These are phyloP conservation scores for Arabidopsis thaliana DNA, from an alignment of 345 rosid genomes.

Conservation along the genomic window DNA sequence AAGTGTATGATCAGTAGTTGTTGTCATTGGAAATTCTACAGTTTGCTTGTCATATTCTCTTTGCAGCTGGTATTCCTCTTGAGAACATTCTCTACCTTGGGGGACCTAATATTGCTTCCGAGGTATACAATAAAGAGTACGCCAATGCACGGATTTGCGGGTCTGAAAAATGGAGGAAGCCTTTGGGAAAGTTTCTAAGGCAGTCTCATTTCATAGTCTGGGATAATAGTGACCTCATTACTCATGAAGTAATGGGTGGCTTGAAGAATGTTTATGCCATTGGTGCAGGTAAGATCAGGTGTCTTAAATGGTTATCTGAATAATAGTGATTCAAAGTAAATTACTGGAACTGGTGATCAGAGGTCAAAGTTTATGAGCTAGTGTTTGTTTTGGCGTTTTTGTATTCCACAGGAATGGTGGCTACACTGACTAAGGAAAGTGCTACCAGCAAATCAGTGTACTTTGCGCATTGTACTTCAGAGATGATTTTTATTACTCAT, in stretches of 20 bases:
- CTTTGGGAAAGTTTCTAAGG: conserved; percentile 87
- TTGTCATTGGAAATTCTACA: background rate
- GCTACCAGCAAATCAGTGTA: conserved; percentile 99
- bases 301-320: background rate
- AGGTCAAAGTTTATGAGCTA: background rate
- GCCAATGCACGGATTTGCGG: conserved; percentile 99
- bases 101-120: conserved; percentile 98
- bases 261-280: conserved; percentile 98
- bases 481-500: conserved; percentile 98
- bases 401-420: conserved; percentile 80
- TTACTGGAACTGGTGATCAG: background rate
- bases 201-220: conserved; percentile 94
- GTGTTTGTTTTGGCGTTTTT: conserved; percentile 15
- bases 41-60: background rate
- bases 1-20: background rate
- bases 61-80: conserved; percentile 48
- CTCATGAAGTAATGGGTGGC: conserved; percentile 99
- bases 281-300: conserved; percentile 75
- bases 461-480: conserved; percentile 96
- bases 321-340: background rate
- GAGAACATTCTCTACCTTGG: conserved; percentile 99
- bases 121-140: conserved; percentile 89
- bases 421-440: conserved; percentile 89
- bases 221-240: conserved; percentile 96
- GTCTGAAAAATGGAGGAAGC: conserved; percentile 93